Evolutionary conservation across 1,139 yeast species (phyloP), one percentile per base, ranked within the genome.

Genomic region (Sugiyamaella japonica): DNA sequence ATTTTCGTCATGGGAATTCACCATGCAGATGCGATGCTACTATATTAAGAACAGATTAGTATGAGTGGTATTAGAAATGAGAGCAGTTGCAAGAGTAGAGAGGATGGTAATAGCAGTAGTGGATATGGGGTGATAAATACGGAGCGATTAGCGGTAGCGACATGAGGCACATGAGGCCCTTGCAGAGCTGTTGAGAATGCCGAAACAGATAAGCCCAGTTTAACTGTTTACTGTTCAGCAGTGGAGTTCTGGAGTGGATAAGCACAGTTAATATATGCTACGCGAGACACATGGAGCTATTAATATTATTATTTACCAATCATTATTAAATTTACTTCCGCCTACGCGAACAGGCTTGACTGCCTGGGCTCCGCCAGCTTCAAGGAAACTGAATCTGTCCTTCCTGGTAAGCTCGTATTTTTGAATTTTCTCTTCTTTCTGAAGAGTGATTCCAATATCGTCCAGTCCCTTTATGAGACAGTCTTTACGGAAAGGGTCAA

Each of bases 401-500:
- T 81, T 84, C 79, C 99, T 88, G 61, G 75, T 73, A 34, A 74
- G 80, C 76, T 93, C 99, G 69, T 84, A 93, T 64, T 83, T 79
- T 55, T 72, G 59, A 63, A 93, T 93, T 71, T 69, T 82, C 54
- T 82, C 82, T 74, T 89, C 97, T 76, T 90, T 90, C 73, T 90
- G 95, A 68, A 93, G 76, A 52, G 99, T 93, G 68, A 93, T 82
- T 43, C 98, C 98, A 73, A 93, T 93, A 71, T 93, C 99, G 70
- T 93, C 99, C 59, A 93, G 83, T 59, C 99, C 99, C 63, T 93
- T 89, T 57, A 91, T 77, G 65, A 93, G 80, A 71, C 98, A 93
- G 73, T 90, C 96, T 76, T 91, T 91, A 79, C 97, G 86, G 80
- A 90, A 93, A 44, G 77, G 80, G 73, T 91, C 98, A 58, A 93